Conservation (phyloP, 2,329 filamentous ascomycete species). For the Xylaria sp. region DNA sequence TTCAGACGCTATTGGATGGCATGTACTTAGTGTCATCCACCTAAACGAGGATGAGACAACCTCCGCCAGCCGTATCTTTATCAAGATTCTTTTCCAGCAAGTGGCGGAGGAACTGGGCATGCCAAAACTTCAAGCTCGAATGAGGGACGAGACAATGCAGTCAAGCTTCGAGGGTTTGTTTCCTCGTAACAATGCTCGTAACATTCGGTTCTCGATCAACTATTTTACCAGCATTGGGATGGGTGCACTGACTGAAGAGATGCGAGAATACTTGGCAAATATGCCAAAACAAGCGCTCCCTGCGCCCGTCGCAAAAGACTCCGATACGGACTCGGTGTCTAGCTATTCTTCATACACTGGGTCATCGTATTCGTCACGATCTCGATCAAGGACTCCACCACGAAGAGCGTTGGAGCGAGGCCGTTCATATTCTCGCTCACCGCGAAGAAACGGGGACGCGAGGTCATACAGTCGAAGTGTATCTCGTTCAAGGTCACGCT, state of each 20-base stretch:
- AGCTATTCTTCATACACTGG: conserved; percentile 79
- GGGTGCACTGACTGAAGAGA: conserved; percentile 91
- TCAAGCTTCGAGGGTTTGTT: conserved; percentile 85
- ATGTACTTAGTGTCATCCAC: conserved; percentile 82
- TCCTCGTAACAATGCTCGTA: conserved; percentile 84
- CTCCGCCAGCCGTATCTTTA: conserved; percentile 94
- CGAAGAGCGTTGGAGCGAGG: conserved; percentile 46
- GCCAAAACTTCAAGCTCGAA: conserved; percentile 74
- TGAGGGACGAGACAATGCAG: conserved; percentile 79
- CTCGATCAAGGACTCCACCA: conserved; percentile 51
- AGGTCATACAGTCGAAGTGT: conserved; percentile 43
- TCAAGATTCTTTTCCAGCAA: conserved; percentile 97
- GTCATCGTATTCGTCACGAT: conserved; percentile 63
- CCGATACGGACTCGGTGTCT: conserved; percentile 74
- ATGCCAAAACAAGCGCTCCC: conserved; percentile 84
- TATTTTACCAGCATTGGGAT: conserved; percentile 99
- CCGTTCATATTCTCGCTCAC: conserved; percentile 45
- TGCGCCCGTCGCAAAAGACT: conserved; percentile 64
- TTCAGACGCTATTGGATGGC: conserved; percentile 90
- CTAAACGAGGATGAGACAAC: conserved; percentile 98
- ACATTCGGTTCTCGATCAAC: conserved; percentile 97
- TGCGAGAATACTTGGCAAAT: conserved; percentile 89
- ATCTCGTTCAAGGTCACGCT: conserved; percentile 45
- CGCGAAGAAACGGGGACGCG: conserved; percentile 40
- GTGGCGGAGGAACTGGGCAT: conserved; percentile 86